Evolutionary conservation across 2,329 filamentous ascomycete species (phyloP), one percentile per base, ranked within the genome.

Genomic region (Monilinia fructigena): DNA sequence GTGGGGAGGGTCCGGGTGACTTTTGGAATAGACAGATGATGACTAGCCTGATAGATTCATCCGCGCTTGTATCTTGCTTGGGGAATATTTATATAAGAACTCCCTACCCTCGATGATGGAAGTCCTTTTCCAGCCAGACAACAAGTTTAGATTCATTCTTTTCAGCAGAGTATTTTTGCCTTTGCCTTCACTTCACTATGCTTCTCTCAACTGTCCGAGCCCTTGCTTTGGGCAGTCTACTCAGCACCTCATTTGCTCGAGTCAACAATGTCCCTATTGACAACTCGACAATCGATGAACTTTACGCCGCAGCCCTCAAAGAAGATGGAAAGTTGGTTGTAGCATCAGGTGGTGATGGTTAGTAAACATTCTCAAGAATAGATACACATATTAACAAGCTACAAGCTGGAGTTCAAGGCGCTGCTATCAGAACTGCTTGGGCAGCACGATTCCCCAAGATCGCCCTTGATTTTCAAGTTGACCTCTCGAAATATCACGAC

Each of bases 401-500:
- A 48, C 14, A 11, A 60, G 56, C 42, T 4, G 45, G 56, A 38
- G 2, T 4, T 4, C 56, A 50, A 60, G 56, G 28, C 14, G 0
- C 11, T 12, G 7, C 6, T 18, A 18, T 50, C 1, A 20, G 5
- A 26, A 11, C 7, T 16, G 56, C 45, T 31, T 60, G 45, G 45
- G 45, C 56, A 4, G 56, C 56, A 26, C 28, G 56, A 23, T 60
- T 60, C 28, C 56, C 56, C 3, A 60, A 60, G 10, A 60, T 60
- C 16, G 3, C 45, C 10, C 45, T 60, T 6, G 42, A 60, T 38
- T 8, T 26, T 4, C 85, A 83, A 0, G 80, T 85, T 52, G 82
- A 85, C 66, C 72, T 85, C 0, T 84, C 82, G 64, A 85, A 85
- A 70, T 85, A 85, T 69, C 82, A 83, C 68, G 80, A 84, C 65